These are phyloP conservation scores for Brassica napus DNA, from an alignment of 345 rosid species.

Conservation along the genomic window Da-Ae NC_063450.1:8217501-8218000, in stretches of 20 bases:
- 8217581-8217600: conserved; percentile 38
- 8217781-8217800: not conserved
- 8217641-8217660: conserved; percentile 33
- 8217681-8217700: conserved; percentile 30
- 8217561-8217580: conserved; percentile 35
- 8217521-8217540: conserved; percentile 38
- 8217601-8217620: conserved; percentile 28
- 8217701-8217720: conserved; percentile 47
- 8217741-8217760: conserved; percentile 8
- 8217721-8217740: conserved; percentile 33
- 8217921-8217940: not conserved
- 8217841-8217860: conserved; percentile 14
- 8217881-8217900: not conserved
- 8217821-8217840: not conserved
- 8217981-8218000: conserved; percentile 23
- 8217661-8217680: conserved; percentile 39
- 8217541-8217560: conserved; percentile 35
- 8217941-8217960: not conserved
- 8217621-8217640: conserved; percentile 40
- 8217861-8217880: conserved; percentile 9
- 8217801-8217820: conserved; percentile 21
- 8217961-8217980: conserved; percentile 10
- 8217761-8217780: conserved; percentile 13
- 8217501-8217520: conserved; percentile 22
- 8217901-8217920: not conserved